A percentile compares a stretch with the other conserved stretches of the same genome.
Evolutionary conservation across 768 basidiomycete species (phyloP).

Genomic region (Xerocomellus intermedius): DNA sequence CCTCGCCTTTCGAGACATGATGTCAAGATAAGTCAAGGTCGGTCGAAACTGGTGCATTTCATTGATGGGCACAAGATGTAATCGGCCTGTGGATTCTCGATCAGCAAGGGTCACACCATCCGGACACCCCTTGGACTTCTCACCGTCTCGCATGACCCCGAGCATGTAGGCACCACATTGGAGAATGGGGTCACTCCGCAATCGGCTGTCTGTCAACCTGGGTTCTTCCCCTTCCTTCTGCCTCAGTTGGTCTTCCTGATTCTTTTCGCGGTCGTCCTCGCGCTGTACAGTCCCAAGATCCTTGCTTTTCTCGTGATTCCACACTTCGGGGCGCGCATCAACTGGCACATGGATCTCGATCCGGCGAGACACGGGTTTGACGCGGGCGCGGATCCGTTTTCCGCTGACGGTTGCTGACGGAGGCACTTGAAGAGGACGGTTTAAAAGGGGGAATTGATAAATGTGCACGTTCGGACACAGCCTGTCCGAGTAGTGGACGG

Average conservation of each 20-base stretch:
- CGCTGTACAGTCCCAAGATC: slow-evolving; percentile 62
- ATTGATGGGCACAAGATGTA: slow-evolving; percentile 76
- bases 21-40: slow-evolving; percentile 77
- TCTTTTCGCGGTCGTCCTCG: slow-evolving; percentile 79
- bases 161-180: slow-evolving; percentile 69
- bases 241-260: slow-evolving; percentile 54
- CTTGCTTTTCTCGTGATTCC: slow-evolving; percentile 69
- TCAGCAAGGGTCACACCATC: slow-evolving; percentile 9
- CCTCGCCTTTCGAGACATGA: slow-evolving; percentile 60
- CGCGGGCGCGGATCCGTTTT: slow-evolving; percentile 71
- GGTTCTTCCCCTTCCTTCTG: slow-evolving; percentile 53
- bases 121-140: slow-evolving; percentile 14
- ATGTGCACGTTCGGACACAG: slow-evolving; percentile 66
- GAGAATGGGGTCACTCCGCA: slow-evolving; percentile 70
- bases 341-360: slow-evolving; percentile 79
- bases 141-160: slow-evolving; percentile 75
- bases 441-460: slow-evolving; percentile 79
- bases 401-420: slow-evolving; percentile 72
- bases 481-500: slow-evolving; percentile 66
- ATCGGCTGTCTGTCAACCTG: slow-evolving; percentile 64
- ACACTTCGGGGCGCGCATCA: slow-evolving; percentile 79
- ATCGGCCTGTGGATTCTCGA: slow-evolving; percentile 40
- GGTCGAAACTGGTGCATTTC: slow-evolving; percentile 83
- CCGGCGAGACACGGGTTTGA: slow-evolving; percentile 60
- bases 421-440: slow-evolving; percentile 70